phyloP scores from a whole-genome alignment of 768 basidiomycete species.

The Leucosporidium creatinivorum region DNA sequence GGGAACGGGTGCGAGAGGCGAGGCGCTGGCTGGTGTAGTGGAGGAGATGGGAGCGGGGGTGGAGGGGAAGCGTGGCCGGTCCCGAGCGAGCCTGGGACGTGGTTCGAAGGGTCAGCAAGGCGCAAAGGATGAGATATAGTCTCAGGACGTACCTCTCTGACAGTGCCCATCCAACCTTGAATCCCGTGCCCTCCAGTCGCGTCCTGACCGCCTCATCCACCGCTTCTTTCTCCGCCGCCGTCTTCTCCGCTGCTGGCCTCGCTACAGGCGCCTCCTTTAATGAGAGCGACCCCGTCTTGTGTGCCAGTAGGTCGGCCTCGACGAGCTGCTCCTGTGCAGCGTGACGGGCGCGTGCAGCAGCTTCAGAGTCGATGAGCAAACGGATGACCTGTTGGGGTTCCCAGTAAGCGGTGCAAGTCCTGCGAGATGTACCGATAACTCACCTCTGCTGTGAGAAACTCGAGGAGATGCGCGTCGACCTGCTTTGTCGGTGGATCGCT shows the following conservation, averaged over 20 bases:
- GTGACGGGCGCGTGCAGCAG: background rate
- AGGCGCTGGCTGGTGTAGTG: conserved; percentile 1
- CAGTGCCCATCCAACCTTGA: conserved; percentile 26
- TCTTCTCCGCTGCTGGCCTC: background rate
- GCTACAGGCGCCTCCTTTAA: background rate
- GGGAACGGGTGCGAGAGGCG: background rate
- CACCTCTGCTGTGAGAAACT: background rate
- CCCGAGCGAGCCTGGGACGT: conserved; percentile 19
- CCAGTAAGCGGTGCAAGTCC: background rate
- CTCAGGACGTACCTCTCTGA: conserved; percentile 29
- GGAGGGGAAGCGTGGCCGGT: conserved; percentile 27
- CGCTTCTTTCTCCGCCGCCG: background rate
- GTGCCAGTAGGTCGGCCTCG: conserved; percentile 1
- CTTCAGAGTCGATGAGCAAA: conserved; percentile 2
- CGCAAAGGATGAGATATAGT: background rate
- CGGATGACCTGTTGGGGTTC: background rate
- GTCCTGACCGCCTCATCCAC: conserved; percentile 8
- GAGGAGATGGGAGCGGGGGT: background rate
- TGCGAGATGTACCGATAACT: background rate
- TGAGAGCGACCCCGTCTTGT: too few relatives aligned
- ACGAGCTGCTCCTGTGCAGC: background rate
- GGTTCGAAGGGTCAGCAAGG: background rate
- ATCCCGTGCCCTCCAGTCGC: conserved; percentile 30
- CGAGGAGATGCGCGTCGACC: background rate
- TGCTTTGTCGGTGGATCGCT: background rate